Percentiles rank a stretch among this genome's conserved stretches.
These are phyloP conservation scores for Tetrapisispora phaffii DNA, from an alignment of 805 yeast genomes.

Conservation along the genomic window DNA sequence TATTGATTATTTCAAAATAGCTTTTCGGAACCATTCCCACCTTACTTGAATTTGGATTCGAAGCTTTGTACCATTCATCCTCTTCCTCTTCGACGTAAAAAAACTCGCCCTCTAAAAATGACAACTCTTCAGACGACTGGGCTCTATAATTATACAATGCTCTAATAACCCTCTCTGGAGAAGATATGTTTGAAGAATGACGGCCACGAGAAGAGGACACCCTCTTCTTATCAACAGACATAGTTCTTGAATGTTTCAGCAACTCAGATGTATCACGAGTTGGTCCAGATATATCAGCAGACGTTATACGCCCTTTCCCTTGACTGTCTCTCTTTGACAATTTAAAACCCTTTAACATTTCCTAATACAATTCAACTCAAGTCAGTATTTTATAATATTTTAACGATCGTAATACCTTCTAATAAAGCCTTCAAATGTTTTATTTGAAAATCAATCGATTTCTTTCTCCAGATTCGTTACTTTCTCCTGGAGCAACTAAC, in stretches of 20 bases:
- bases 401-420: too few species aligned
- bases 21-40: conserved; percentile 82
- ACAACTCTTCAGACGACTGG: conserved; percentile 71
- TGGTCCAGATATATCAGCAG: conserved; percentile 31
- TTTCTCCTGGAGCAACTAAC: too few species aligned
- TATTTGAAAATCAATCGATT: too few species aligned
- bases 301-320: conserved; percentile 24
- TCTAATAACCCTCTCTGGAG: conserved; percentile 71
- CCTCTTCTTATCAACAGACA: conserved; percentile 14
- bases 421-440: too few species aligned
- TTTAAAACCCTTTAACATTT: conserved; percentile 25
- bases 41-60: conserved; percentile 68
- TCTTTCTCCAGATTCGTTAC: too few species aligned
- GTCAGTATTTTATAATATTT: too few species aligned
- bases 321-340: conserved; percentile 21
- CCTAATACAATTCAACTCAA: background rate
- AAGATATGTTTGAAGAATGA: conserved; percentile 9
- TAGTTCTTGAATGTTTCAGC: conserved; percentile 19
- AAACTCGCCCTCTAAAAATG: conserved; percentile 75
- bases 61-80: conserved; percentile 77
- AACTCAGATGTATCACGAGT: conserved; percentile 15
- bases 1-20: conserved; percentile 70
- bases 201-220: conserved; percentile 7
- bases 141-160: conserved; percentile 73
- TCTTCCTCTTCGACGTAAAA: conserved; percentile 66